Base-by-base conservation (phyloP, 139 green algal species). In the Mychonastes homosphaera region DNA sequence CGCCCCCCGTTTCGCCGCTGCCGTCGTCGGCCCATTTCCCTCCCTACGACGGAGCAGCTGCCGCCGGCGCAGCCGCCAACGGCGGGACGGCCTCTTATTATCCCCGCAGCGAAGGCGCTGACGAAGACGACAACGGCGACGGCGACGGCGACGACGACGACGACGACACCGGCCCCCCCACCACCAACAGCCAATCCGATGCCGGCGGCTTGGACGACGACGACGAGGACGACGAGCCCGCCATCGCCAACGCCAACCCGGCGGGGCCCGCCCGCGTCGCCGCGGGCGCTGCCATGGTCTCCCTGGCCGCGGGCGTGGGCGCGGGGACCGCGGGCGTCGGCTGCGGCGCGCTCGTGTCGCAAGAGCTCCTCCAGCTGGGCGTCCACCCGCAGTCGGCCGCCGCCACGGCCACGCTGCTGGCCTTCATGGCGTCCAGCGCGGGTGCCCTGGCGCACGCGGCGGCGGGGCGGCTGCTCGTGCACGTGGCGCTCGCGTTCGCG, bases 321-420 rank as follows among this genome's bases (percentile, higher is more conserved):
- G 35, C 52, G 2, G 52, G 52, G 19, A 23, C 34, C 13, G 33
- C 18, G 18, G 52, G 52, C 21, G 19, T 46, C n/a, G 52, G 26
- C 29, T 33, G 52, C 34, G 21, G 32, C 4, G 32, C 52, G n/a
- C 32, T 58, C n/a, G 21, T 58, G 52, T 9, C 1, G 16, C 33
- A n/a, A 19, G 33, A 21, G 21, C 52, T 58, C 21, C 36, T 58
- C 24, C 34, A 58, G n/a, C 32, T 58, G 10, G 18, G 52, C 10
- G 52, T 46, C 18, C 52, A 58, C 21, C 52, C 52, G 24, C 36
- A 49, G 53, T 18, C 9, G 41, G 10, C 19, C 41, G 41, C 41
- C n/a, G n/a, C n/a, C n/a, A n/a, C n/a, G n/a, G n/a, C n/a, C n/a
- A n/a, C n/a, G n/a, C n/a, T n/a, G n/a, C n/a, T n/a, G n/a, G n/a